Percentiles rank a stretch among this genome's conserved stretches.
Evolutionary conservation across 2,329 filamentous ascomycete species (phyloP).

Genomic region (Paradendryphiella salina): DNA sequence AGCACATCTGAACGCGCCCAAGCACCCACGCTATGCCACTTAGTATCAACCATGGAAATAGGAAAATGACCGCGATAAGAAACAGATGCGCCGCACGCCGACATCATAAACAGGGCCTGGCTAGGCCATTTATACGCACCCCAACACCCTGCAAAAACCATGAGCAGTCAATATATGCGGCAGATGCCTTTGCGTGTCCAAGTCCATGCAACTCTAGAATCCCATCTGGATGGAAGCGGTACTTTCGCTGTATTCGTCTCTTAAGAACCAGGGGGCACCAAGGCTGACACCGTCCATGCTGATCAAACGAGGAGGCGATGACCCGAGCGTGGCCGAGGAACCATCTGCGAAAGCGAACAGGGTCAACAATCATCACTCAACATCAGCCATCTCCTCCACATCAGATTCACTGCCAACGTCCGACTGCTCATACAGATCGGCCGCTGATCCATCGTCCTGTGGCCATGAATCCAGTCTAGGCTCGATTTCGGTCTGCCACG

Average conservation of each 20-base stretch:
- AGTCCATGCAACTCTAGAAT: neutral
- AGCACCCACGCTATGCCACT: constrained; percentile 28
- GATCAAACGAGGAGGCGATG: neutral
- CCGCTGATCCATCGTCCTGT: constrained; percentile 36
- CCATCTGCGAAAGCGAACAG: neutral
- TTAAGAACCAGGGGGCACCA: neutral
- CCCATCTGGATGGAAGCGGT: neutral
- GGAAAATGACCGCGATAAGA: neutral
- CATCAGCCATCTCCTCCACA: constrained; percentile 32
- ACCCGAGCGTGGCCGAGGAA: neutral
- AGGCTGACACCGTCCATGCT: neutral
- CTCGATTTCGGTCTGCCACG: constrained; percentile 31
- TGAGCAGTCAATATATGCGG: neutral
- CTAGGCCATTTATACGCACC: neutral
- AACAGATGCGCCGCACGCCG: constrained; percentile 1
- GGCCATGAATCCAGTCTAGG: constrained; percentile 30
- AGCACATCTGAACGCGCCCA: constrained; percentile 7
- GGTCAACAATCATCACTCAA: constrained; percentile 13
- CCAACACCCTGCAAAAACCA: neutral
- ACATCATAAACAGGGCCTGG: neutral
- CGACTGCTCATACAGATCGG: constrained; percentile 41
- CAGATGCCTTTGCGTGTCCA: neutral
- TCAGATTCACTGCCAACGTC: constrained; percentile 47
- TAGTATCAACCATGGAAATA: constrained; percentile 12
- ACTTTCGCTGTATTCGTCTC: neutral